Base-by-base conservation (phyloP, 129 eudicot genomes). In the Cynara cardunculus region DNA sequence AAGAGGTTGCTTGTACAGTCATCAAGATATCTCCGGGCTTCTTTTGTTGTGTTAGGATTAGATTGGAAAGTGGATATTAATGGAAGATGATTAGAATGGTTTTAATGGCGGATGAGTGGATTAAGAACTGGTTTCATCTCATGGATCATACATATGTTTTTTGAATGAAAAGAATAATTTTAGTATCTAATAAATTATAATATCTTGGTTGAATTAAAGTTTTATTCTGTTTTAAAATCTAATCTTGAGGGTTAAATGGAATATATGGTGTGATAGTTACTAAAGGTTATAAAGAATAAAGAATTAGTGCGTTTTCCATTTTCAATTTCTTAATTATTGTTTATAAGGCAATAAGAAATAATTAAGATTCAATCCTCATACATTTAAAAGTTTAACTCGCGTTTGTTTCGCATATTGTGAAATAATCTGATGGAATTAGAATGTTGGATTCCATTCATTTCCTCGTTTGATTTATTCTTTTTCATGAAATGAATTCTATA, bases 1-100 rank as follows among this genome's bases (percentile, higher is more conserved):
- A 27, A 27, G 86, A 56, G 22, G 86, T 27, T 19, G 69, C 1
- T 18, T 68, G 74, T 67, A 74, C 69, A 81, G 80, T 66, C 80
- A n/a, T n/a, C n/a, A n/a, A n/a, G n/a, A n/a, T n/a, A n/a, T n/a
- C n/a, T n/a, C n/a, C n/a, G n/a, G n/a, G 74, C 39, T 34, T 34
- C 39, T 34, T 34, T 5, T 34, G 9, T 8, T 34, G 10, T 5
- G 39, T 81, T 14, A 12, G 32, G 44, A 44, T 49, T 19, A 9
- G 4, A 19, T 75, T 31, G 69, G 24, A 16, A 46, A 72, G 49
- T 14, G 49, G 2, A 44, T 44, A n/a, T n/a, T n/a, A 44, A 44
- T 39, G 73, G 9, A 56, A 37, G 1, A 35, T 79, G 71, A 71
- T 16, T 25, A 5, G 37, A 24, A 26, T 59, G 59, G 61, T 49